Evolutionary conservation across 108 stramenopile species (phyloP), one percentile per base, ranked within the genome.

Genomic region (Nitzschia sp.): DNA sequence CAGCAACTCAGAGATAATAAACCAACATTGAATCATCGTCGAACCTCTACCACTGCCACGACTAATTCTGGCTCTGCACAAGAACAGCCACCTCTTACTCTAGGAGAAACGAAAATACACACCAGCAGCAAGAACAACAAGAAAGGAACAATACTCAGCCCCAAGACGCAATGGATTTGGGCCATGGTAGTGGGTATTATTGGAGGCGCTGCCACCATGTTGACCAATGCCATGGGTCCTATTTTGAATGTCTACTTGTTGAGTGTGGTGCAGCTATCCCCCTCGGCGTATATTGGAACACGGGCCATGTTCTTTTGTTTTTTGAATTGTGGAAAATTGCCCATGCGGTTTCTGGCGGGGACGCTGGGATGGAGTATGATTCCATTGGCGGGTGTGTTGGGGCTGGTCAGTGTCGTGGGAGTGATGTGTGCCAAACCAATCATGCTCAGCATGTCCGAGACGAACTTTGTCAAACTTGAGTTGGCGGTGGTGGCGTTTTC

Each of bases 241-340:
- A 83, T 83, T 41, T 45, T 83, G 6, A 83, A 83, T 45, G 76
- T 83, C 2, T 83, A 80, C 50, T 67, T 83, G 38, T 56, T 83
- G 2, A 80, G 79, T 21, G 76, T 83, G 21, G 75, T 60, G 45
- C 56, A 78, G 33, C 52, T 83, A 23, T 69, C 79, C 0, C 82
- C 82, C 2, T 70, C 71, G 31, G 65, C 82, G 2, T 83, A 83
- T 45, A 69, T 83, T 27, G 82, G 82, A 33, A 80, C 82, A 13
- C 70, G 79, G 1, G 82, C 82, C 45, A 80, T 80, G 79, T 83
- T 83, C 72, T 83, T 83, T 71, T 83, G 82, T 47, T 77, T 80
- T 30, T 32, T 83, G 23, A 83, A 83, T 50, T 25, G 71, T 22
- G 76, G 72, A 2, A 83, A 83, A 31, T 5, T 83, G 6, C 82